Conservation (phyloP, 2,329 filamentous ascomycete species). For the Venturiaceae sp. region DNA sequence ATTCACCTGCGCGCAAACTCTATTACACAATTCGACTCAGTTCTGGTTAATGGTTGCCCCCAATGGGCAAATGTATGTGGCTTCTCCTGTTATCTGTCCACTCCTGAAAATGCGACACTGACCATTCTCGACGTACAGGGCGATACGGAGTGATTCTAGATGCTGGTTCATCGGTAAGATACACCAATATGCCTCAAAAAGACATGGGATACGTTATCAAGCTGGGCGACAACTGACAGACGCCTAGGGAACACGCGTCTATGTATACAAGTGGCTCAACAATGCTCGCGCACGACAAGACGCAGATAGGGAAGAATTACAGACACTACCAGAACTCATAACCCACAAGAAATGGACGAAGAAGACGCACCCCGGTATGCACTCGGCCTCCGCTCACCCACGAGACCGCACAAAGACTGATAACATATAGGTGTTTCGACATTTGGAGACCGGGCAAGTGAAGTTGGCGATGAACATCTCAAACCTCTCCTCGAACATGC, state of each 20-base stretch:
- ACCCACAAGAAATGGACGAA: conserved; percentile 83
- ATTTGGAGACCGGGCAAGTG: conserved; percentile 66
- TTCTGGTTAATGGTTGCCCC: conserved; percentile 1
- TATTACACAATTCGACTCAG: background rate
- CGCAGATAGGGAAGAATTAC: conserved; percentile 49
- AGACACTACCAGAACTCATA: conserved; percentile 66
- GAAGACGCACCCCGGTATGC: conserved; percentile 77
- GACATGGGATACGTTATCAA: background rate
- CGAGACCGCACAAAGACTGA: background rate
- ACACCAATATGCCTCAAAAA: background rate
- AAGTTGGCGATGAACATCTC: conserved; percentile 75
- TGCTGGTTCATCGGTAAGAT: conserved; percentile 78
- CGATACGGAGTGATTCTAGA: conserved; percentile 91
- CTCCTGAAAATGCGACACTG: background rate
- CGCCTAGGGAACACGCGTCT: conserved; percentile 67
- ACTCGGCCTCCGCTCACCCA: background rate
- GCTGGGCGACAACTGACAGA: conserved; percentile 3
- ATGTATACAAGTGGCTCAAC: conserved; percentile 91
- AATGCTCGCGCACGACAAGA: conserved; percentile 55
- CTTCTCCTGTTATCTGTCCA: conserved; percentile 5
- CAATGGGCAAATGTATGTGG: conserved; percentile 33
- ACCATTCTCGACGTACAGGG: conserved; percentile 26
- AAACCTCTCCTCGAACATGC: conserved; percentile 74
- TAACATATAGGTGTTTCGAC: conserved; percentile 59
- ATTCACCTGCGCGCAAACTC: background rate